Evolutionary conservation across 1,284 basidiomycete genomes (phyloP), one percentile per base, ranked within the genome.

Genomic region (Rhodotorula glutinis): DNA sequence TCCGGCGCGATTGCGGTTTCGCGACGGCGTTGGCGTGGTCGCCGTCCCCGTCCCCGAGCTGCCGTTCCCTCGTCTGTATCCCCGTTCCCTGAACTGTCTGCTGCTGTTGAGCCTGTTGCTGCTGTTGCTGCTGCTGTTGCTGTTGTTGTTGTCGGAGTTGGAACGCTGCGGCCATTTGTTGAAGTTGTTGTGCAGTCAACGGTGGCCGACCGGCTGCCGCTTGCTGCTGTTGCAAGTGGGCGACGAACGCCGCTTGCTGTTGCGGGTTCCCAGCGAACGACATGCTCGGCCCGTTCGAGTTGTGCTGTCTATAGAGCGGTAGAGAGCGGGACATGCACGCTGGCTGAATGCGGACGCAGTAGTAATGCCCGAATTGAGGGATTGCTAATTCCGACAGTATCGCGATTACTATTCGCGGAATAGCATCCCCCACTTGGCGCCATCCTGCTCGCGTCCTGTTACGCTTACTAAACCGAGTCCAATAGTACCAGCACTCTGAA

Each of bases 11-110:
- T 7, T 16, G 17, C 43, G 14, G 43, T 17, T 70, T 70, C 0
- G 70, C 70, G 54, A 67, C 63, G n/a, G 66, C 57, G 21, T 7
- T 14, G n/a, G 4, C 62, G 40, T 53, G 53, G 44, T 71, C 69
- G 16, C 25, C 43, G 57, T 68, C 63, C 21, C 63, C 57, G 57
- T 71, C 66, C 3, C 56, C 44, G 14, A 63, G 23, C 4, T 62
- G 41, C 23, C 62, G 63, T 16, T 65, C 57, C 23, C 46, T 38
- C 23, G 47, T 27, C 5, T 46, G 27, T 30, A 58, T 30, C 29
- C 55, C 61, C 10, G 51, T 44, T 10, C n/a, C 23, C 43, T 51
- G 53, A 25, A 9, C 44, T 14, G 33, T 47, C 8, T 17, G 21
- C 25, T 51, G 49, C 25, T 27, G n/a, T 23, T 29, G 49, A 21